phyloP scores from a whole-genome alignment of 2,329 filamentous ascomycete genomes.

The Coniochaeta ligniaria region DNA sequence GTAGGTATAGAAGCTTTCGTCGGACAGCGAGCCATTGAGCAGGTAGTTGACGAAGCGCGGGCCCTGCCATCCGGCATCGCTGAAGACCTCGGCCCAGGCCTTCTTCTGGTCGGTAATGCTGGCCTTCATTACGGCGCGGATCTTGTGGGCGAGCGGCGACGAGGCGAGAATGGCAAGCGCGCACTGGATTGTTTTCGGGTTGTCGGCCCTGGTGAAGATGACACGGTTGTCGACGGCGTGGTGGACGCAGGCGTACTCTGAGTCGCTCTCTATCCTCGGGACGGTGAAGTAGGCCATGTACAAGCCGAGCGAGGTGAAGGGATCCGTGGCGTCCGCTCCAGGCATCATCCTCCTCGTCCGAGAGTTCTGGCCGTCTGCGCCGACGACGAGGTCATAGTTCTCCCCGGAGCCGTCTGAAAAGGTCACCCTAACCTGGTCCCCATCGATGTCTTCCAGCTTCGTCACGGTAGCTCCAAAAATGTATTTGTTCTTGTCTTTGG shows the following conservation, averaged over 20 bases:
- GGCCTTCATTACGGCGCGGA: not conserved
- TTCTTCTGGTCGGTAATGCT: conserved; percentile 30
- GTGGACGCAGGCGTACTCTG: conserved; percentile 6
- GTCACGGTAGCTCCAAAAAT: conserved; percentile 19
- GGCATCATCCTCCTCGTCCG: conserved; percentile 31
- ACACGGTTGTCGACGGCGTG: conserved; percentile 21
- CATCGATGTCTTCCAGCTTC: conserved; percentile 17
- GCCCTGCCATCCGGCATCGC: conserved; percentile 33
- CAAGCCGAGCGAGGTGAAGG: conserved; percentile 11
- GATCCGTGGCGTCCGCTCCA: conserved; percentile 12
- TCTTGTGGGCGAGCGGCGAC: conserved; percentile 19
- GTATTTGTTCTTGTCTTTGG: conserved; percentile 16
- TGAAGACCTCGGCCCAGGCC: conserved; percentile 28
- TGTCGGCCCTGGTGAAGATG: conserved; percentile 30
- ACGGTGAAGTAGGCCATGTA: conserved; percentile 26
- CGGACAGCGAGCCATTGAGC: conserved; percentile 26
- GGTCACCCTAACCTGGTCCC: conserved; percentile 14
- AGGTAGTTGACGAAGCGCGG: conserved; percentile 21
- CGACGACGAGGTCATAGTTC: conserved; percentile 43
- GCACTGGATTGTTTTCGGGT: conserved; percentile 26
- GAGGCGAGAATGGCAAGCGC: conserved; percentile 24
- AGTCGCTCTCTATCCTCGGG: conserved; percentile 12
- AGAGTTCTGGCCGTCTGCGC: conserved; percentile 46
- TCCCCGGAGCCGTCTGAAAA: conserved; percentile 35
- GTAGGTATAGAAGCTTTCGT: conserved; percentile 38